Evolutionary conservation across 2,329 filamentous ascomycete genomes (phyloP).

Genomic region (Reticulascus tulasneorum): DNA sequence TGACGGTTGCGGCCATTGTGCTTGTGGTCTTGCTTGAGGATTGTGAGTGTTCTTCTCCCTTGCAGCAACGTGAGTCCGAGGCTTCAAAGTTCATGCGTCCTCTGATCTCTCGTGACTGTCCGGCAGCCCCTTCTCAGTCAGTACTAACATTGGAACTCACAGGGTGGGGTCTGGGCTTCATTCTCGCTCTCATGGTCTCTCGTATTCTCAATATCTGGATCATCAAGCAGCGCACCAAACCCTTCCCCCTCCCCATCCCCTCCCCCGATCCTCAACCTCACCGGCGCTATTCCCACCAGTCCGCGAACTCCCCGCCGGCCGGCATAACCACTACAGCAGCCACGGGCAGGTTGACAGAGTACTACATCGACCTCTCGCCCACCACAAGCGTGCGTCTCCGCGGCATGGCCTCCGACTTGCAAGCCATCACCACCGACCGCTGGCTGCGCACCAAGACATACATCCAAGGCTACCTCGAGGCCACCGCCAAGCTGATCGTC

Average conservation of each 20-base stretch:
- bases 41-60: conserved; percentile 19
- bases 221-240: conserved; percentile 46
- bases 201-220: conserved; percentile 54
- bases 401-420: conserved; percentile 52
- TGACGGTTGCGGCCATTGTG: conserved; percentile 39
- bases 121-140: no score
- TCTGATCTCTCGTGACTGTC: no score
- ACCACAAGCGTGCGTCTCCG: conserved; percentile 49
- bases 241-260: conserved; percentile 4
- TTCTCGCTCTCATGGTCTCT: conserved; percentile 47
- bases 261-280: not conserved
- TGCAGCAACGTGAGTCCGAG: no score
- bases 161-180: conserved; percentile 44
- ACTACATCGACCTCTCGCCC: conserved; percentile 48
- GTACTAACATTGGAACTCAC: no score
- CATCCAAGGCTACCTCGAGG: conserved; percentile 48
- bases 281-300: conserved; percentile 16
- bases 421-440: conserved; percentile 52
- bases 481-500: conserved; percentile 51
- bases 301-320: conserved; percentile 8
- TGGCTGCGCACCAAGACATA: conserved; percentile 52
- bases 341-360: conserved; percentile 30
- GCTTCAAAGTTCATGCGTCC: not conserved
- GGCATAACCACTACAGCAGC: conserved; percentile 6
- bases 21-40: conserved; percentile 45